These are phyloP conservation scores for Paratinospora sagittata DNA, from an alignment of 164 flowering plant genomes.

Conservation along the genomic window DNA sequence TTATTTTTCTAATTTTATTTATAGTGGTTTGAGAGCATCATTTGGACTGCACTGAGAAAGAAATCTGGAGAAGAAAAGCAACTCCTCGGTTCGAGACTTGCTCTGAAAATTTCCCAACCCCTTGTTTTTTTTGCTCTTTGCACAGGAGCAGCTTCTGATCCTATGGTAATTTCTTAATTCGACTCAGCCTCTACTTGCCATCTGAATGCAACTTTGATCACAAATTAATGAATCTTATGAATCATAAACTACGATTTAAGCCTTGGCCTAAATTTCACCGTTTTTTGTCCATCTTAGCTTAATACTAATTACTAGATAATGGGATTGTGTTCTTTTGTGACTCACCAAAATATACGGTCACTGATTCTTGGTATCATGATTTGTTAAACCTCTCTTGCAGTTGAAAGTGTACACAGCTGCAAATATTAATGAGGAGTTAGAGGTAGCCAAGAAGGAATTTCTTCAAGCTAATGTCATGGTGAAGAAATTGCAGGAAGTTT, in stretches of 20 bases:
- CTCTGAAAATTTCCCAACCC: slow-evolving; percentile 42
- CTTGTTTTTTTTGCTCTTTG: slow-evolving; percentile 74
- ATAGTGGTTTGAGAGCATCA: slow-evolving; percentile 77
- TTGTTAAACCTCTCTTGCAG: slow-evolving; percentile 28
- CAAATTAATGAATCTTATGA: neutral
- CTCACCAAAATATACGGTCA: no score
- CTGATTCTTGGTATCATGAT: neutral
- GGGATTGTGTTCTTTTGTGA: neutral
- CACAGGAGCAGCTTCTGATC: slow-evolving; percentile 77
- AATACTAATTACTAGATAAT: neutral
- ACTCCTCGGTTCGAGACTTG: slow-evolving; percentile 44
- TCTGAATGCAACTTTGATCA: neutral
- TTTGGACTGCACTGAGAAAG: slow-evolving; percentile 71
- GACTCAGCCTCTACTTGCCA: neutral
- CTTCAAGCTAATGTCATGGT: slow-evolving; percentile 66
- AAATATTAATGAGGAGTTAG: slow-evolving; percentile 57
- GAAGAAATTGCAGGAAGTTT: slow-evolving; percentile 65
- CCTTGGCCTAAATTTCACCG: no score
- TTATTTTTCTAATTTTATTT: slow-evolving; percentile 9
- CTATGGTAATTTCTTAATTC: slow-evolving; percentile 47
- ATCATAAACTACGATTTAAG: neutral
- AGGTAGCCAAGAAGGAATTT: slow-evolving; percentile 61
- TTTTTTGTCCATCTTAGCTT: neutral
- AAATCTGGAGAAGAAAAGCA: slow-evolving; percentile 65
- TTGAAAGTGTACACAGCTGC: slow-evolving; percentile 67